phyloP scores from a whole-genome alignment of 2,329 filamentous ascomycete species.

The Fusarium palustre region DNA sequence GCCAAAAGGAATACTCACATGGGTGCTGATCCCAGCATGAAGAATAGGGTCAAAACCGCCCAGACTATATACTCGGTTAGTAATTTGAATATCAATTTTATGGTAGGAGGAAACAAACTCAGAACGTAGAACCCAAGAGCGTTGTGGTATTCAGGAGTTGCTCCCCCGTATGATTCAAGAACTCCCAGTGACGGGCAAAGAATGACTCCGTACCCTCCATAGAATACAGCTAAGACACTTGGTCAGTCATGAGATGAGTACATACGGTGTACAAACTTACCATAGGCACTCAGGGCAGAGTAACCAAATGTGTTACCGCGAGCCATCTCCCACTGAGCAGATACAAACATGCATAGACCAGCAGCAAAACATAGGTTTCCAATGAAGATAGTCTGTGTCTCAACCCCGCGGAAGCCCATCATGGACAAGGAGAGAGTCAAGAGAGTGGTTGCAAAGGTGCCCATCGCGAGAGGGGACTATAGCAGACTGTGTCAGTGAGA shows the following conservation, averaged over 20 bases:
- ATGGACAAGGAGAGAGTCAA: conserved; percentile 45
- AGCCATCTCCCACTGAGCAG: conserved; percentile 48
- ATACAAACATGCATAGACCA: conserved; percentile 46
- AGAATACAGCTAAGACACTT: conserved; percentile 40
- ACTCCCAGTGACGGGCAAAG: conserved; percentile 44
- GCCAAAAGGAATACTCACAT: conserved; percentile 26
- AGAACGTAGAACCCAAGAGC: conserved; percentile 48
- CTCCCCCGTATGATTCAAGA: conserved; percentile 44
- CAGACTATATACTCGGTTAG: conserved; percentile 39
- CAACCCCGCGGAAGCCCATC: conserved; percentile 48
- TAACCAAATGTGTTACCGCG: conserved; percentile 48
- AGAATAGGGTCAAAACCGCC: conserved; percentile 46
- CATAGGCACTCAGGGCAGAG: conserved; percentile 46
- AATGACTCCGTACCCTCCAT: conserved; percentile 46
- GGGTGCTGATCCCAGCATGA: conserved; percentile 42
- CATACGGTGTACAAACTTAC: neutral
- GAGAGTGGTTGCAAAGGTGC: conserved; percentile 47
- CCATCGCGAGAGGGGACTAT: conserved; percentile 45
- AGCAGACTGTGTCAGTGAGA: neutral
- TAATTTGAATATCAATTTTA: fast-evolving
- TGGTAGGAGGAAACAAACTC: conserved; percentile 18
- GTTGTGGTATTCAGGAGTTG: conserved; percentile 46
- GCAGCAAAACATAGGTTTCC: conserved; percentile 49
- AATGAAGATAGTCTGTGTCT: conserved; percentile 46
- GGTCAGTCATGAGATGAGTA: neutral